phyloP scores from a whole-genome alignment of 768 basidiomycete genomes.

The Xerocomellus intermedius region DNA sequence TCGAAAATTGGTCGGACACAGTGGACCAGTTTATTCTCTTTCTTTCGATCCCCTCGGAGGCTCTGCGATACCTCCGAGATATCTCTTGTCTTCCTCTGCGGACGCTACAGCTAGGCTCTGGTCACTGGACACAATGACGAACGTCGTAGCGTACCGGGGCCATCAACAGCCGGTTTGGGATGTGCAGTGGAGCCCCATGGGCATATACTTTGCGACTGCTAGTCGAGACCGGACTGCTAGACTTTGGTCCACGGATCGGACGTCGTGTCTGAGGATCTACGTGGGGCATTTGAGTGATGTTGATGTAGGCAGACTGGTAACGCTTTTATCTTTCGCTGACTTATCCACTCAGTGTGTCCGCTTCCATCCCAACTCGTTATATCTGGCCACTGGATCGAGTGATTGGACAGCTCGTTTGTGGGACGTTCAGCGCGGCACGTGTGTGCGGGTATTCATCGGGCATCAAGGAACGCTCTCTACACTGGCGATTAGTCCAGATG shows the following conservation, averaged over 20 bases:
- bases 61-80: slow-evolving; percentile 79
- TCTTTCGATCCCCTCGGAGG: slow-evolving; percentile 91
- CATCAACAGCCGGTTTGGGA: slow-evolving; percentile 99
- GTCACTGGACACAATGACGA: slow-evolving; percentile 94
- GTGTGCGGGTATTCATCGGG: slow-evolving; percentile 93
- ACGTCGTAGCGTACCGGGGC: slow-evolving; percentile 90
- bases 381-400: slow-evolving; percentile 94
- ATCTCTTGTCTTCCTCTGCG: slow-evolving; percentile 88
- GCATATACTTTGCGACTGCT: slow-evolving; percentile 96
- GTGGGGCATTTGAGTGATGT: slow-evolving; percentile 97
- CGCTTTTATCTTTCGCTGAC: slow-evolving; percentile 1
- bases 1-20: slow-evolving; percentile 95
- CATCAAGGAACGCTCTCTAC: slow-evolving; percentile 88
- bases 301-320: slow-evolving; percentile 63
- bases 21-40: slow-evolving; percentile 92
- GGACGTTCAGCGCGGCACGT: slow-evolving; percentile 96
- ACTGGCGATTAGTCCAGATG: slow-evolving; percentile 90
- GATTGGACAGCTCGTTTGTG: slow-evolving; percentile 96
- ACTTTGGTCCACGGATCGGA: slow-evolving; percentile 94
- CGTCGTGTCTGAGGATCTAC: slow-evolving; percentile 83
- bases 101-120: slow-evolving; percentile 90
- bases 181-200: slow-evolving; percentile 97
- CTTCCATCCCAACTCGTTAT: slow-evolving; percentile 97
- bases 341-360: slow-evolving; percentile 68
- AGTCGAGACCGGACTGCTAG: slow-evolving; percentile 93